Evolutionary conservation across 257 asterid species (phyloP).

Genomic region (Gentiana dahurica): DNA sequence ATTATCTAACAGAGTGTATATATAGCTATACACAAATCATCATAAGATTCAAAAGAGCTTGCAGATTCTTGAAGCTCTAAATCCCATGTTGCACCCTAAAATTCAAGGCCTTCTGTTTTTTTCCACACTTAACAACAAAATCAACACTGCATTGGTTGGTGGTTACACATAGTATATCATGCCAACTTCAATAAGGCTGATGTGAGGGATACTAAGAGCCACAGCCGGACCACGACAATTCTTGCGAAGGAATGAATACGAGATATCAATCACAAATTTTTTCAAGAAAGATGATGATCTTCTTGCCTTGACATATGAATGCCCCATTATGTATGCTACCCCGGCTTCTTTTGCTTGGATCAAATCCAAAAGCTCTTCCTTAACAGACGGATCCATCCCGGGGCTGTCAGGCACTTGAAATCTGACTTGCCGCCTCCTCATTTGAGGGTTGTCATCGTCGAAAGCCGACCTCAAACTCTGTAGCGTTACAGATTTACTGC

Average conservation of each 20-base stretch:
- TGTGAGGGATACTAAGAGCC: constrained; percentile 87
- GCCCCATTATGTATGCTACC: constrained; percentile 87
- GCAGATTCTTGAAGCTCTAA: too few relatives aligned
- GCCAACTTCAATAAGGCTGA: constrained; percentile 91
- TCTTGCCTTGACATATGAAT: constrained; percentile 81
- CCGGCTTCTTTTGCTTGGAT: constrained; percentile 91
- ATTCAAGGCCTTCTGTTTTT: too few relatives aligned
- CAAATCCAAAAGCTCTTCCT: constrained; percentile 74
- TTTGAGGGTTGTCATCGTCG: constrained; percentile 66
- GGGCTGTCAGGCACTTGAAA: constrained; percentile 52
- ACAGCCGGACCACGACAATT: constrained; percentile 94
- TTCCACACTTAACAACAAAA: too few relatives aligned
- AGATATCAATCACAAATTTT: constrained; percentile 76
- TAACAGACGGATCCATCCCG: constrained; percentile 49
- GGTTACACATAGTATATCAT: constrained; percentile 77
- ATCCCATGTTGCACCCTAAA: too few relatives aligned
- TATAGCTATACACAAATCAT: too few relatives aligned
- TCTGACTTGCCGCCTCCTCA: constrained; percentile 63
- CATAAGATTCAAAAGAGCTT: too few relatives aligned
- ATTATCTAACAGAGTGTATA: too few relatives aligned
- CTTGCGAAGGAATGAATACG: constrained; percentile 82
- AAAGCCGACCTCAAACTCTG: constrained; percentile 62
- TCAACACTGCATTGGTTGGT: too few relatives aligned
- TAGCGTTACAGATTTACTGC: constrained; percentile 65
- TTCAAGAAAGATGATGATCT: constrained; percentile 62